phyloP scores from a whole-genome alignment of 2,329 filamentous ascomycete genomes.

The Mycogone perniciosa region DNA sequence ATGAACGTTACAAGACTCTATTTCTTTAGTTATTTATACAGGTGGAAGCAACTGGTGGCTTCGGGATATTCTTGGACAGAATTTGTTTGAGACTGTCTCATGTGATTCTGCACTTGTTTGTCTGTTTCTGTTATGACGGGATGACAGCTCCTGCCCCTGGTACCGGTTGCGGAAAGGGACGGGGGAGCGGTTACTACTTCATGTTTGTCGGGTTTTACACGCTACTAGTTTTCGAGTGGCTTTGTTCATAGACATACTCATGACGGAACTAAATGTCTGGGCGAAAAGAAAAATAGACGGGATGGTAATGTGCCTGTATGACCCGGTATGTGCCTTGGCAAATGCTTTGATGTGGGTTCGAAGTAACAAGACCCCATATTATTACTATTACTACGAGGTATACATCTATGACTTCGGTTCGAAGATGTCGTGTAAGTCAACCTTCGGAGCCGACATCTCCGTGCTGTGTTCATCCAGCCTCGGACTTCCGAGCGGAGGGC shows the following conservation, averaged over 20 bases:
- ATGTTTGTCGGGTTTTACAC: too few species aligned
- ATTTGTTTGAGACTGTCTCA: background rate
- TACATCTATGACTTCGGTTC: too few species aligned
- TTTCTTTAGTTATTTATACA: conserved; percentile 3
- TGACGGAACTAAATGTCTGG: background rate
- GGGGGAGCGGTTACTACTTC: too few species aligned
- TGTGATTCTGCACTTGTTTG: background rate
- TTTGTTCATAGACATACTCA: background rate
- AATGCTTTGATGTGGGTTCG: too few species aligned
- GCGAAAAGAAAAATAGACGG: background rate
- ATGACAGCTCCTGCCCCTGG: background rate
- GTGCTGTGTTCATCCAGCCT: too few species aligned
- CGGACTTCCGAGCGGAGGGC: too few species aligned
- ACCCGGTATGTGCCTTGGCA: too few species aligned
- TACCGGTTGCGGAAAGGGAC: background rate
- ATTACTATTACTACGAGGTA: too few species aligned
- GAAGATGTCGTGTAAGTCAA: too few species aligned
- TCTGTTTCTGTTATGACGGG: background rate
- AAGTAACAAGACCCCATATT: too few species aligned
- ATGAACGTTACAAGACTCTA: conserved; percentile 7
- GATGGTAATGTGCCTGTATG: background rate
- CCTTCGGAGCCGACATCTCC: too few species aligned
- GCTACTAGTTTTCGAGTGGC: background rate
- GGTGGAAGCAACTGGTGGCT: background rate
- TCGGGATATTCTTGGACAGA: background rate